Percentiles rank a stretch among this genome's conserved stretches.
These are phyloP conservation scores for Benincasa hispida DNA, from an alignment of 306 rosid species.

Conservation along the genomic window DNA sequence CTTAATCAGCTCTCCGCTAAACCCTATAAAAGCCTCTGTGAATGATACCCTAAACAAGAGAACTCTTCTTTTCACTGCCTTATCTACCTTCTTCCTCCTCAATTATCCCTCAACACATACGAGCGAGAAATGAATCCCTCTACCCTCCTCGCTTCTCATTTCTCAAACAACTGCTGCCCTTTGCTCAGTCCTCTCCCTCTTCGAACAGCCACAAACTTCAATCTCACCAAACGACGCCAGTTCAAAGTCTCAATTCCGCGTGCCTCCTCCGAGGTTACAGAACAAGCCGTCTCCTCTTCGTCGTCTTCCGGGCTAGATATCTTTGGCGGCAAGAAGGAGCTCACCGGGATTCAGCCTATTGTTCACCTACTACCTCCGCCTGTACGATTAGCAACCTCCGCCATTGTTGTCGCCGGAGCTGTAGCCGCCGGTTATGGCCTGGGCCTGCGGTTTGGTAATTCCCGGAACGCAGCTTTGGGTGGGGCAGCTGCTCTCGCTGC, in stretches of 20 bases:
- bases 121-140: slow-evolving; percentile 56
- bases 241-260: slow-evolving; percentile 54
- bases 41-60: not conserved
- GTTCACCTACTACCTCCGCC: slow-evolving; percentile 63
- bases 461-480: slow-evolving; percentile 48
- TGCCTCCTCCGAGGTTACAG: slow-evolving; percentile 24
- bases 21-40: slow-evolving; percentile 31
- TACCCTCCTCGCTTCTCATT: slow-evolving; percentile 31
- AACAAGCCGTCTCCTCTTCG: slow-evolving; percentile 13
- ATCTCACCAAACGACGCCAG: slow-evolving; percentile 36
- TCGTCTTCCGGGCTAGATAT: slow-evolving; percentile 17
- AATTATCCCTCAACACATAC: not conserved
- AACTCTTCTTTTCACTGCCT: not conserved
- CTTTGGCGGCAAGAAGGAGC: slow-evolving; percentile 45
- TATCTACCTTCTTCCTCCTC: not conserved
- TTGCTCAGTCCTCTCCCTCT: slow-evolving; percentile 34
- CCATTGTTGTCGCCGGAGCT: slow-evolving; percentile 62
- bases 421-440: slow-evolving; percentile 77
- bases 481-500: slow-evolving; percentile 81
- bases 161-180: slow-evolving; percentile 19
- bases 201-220: slow-evolving; percentile 12
- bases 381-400: slow-evolving; percentile 57
- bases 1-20: slow-evolving; percentile 18
- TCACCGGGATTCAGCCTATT: slow-evolving; percentile 56
- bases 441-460: slow-evolving; percentile 49